Base-by-base conservation (phyloP, 352 stramenopile genomes). In the Globisporangium echinulatum region DNA sequence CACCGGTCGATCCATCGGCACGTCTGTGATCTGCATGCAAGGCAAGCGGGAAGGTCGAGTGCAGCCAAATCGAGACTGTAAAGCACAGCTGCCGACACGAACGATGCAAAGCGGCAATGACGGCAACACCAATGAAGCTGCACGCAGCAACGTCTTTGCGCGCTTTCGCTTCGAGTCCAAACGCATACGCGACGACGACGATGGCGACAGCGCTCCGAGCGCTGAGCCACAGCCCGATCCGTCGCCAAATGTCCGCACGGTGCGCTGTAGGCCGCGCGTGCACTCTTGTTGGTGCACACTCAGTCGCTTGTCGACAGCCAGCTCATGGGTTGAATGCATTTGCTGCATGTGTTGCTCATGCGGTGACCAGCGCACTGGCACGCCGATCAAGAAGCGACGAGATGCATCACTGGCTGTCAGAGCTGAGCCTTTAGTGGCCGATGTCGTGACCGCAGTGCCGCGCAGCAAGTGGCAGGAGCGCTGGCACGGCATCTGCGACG, bases 381-480 rank as follows among this genome's bases (percentile, higher is more conserved):
- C 9, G 6, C 42, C 49, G 14, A 7, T 15, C 49, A 54, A 54
- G 49, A 54, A 54, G 49, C 49, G 13, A 8, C 19, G 49, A 14
- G 49, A 54, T 38, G 37, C 11, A 10, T n/a, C 51, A 8, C 43
- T 43, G 36, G 3, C 40, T 25, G 19, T 25, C 19, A 25, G 19
- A 25, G 19, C 19, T 25, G 19, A 25, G 19, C 19, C 19, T 25
- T 25, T 25, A 25, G 19, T 25, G 19, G 19, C 19, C 19, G 19
- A 25, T 25, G 19, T 25, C 19, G 19, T 25, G 58, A 15, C 15
- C 0, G 42, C 39, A 5, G 17, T 40, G 33, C 39, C 48, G 9
- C 13, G 15, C 11, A 66, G 49, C 51, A 89, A 89, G 59, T 94
- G 85, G 85, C 85, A 92, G 59, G 85, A 94, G 71, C 77, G 85